phyloP scores from a whole-genome alignment of 2,329 filamentous ascomycete species.

The Diaporthe sp. region DNA sequence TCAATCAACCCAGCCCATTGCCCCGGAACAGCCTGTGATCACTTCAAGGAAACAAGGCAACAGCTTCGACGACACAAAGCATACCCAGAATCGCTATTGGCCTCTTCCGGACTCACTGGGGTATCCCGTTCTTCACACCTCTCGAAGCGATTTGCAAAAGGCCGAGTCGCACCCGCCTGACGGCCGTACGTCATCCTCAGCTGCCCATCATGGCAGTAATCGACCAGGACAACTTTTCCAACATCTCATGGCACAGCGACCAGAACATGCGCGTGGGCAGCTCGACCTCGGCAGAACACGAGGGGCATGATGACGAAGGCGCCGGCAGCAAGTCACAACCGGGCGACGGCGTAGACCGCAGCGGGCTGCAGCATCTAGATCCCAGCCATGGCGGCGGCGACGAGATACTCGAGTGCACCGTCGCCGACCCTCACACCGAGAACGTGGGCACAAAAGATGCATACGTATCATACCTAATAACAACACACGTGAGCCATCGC shows the following conservation, averaged over 20 bases:
- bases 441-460: constrained; percentile 97
- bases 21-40: not conserved
- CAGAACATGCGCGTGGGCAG: constrained; percentile 60
- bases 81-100: constrained; percentile 8
- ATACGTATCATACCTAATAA: constrained; percentile 95
- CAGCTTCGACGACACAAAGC: not conserved
- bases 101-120: not conserved
- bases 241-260: constrained; percentile 82
- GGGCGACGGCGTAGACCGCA: constrained; percentile 60
- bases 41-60: not conserved
- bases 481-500: constrained; percentile 77
- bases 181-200: constrained; percentile 16
- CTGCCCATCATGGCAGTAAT: constrained; percentile 59
- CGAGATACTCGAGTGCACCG: constrained; percentile 86
- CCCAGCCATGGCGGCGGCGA: constrained; percentile 75
- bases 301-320: constrained; percentile 42
- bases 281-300: constrained; percentile 44
- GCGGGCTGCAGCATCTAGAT: constrained; percentile 68
- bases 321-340: constrained; percentile 49
- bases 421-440: constrained; percentile 90
- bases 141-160: not conserved
- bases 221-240: constrained; percentile 82
- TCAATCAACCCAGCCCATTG: constrained; percentile 17
- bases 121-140: not conserved
- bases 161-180: not conserved